Conservation (phyloP, 306 rosid genomes). For the Inga oerstediana region DNA sequence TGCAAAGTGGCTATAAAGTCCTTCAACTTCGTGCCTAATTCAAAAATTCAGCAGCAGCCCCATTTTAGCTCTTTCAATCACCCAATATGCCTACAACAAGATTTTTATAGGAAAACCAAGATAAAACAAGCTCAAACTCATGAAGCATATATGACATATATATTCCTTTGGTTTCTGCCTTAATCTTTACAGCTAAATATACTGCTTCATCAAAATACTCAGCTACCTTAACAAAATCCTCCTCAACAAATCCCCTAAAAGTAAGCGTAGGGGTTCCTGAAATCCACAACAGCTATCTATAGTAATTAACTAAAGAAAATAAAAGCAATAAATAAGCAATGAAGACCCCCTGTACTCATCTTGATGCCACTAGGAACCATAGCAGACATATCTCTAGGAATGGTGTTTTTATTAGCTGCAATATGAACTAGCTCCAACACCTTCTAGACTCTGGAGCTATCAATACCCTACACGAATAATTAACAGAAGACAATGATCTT, state of each 20-base stretch:
- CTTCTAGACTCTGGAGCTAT: constrained; percentile 31
- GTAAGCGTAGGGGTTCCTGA: constrained; percentile 98
- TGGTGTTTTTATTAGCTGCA: constrained; percentile 95
- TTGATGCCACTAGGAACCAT: constrained; percentile 99
- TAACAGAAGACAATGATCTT: too few relatives aligned
- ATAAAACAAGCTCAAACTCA: too few relatives aligned
- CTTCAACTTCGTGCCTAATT: constrained; percentile 90
- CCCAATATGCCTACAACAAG: background rate
- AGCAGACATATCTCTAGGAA: constrained; percentile 97
- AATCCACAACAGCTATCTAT: constrained; percentile 30
- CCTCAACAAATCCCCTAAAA: constrained; percentile 93
- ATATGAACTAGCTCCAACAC: constrained; percentile 91
- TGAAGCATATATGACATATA: too few relatives aligned
- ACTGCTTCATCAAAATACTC: too few relatives aligned
- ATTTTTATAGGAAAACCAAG: background rate
- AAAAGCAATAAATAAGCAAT: constrained; percentile 27
- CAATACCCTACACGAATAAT: too few relatives aligned
- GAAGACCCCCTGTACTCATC: constrained; percentile 66
- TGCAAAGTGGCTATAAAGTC: constrained; percentile 73
- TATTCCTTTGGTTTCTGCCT: too few relatives aligned
- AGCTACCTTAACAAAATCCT: constrained; percentile 90
- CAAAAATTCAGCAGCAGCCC: constrained; percentile 19
- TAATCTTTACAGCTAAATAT: too few relatives aligned
- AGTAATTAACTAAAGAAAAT: constrained; percentile 15
- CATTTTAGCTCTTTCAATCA: constrained; percentile 30